phyloP scores from a whole-genome alignment of 768 basidiomycete genomes.

The Pisolithus orientalis region DNA sequence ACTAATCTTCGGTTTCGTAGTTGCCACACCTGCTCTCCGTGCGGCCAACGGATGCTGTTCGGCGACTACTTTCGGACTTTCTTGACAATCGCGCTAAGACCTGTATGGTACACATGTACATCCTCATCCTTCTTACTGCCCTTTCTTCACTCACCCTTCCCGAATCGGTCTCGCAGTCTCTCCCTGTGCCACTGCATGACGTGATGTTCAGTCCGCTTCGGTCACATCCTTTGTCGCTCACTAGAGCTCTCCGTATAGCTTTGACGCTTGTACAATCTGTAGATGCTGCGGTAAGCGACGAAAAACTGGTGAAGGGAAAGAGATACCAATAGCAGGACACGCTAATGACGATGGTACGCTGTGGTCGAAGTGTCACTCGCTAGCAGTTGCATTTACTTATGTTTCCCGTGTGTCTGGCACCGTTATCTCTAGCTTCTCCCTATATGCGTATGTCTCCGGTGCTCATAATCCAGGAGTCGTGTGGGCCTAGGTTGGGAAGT shows the following conservation, averaged over 20 bases:
- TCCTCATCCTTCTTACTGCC: slow-evolving; percentile 38
- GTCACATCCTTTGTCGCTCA: slow-evolving; percentile 44
- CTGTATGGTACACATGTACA: slow-evolving; percentile 50
- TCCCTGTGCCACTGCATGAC: slow-evolving; percentile 35
- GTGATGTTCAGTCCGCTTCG: slow-evolving; percentile 19
- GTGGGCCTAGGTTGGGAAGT: slow-evolving; percentile 23
- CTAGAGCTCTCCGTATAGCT: slow-evolving; percentile 44
- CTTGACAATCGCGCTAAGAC: slow-evolving; percentile 69
- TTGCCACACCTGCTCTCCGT: slow-evolving; percentile 2
- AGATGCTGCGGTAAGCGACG: slow-evolving; percentile 6
- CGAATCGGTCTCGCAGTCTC: slow-evolving; percentile 14
- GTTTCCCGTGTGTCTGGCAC: slow-evolving; percentile 37
- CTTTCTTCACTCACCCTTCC: slow-evolving; percentile 25
- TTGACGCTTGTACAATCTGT: slow-evolving; percentile 40
- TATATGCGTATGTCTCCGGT: slow-evolving; percentile 24
- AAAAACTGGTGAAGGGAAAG: slow-evolving; percentile 4
- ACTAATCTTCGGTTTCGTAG: slow-evolving; percentile 13
- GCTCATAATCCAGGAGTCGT: slow-evolving; percentile 15
- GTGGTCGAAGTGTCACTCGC: background rate
- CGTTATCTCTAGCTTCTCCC: slow-evolving; percentile 52
- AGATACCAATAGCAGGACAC: too few relatives aligned
- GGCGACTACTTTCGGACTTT: slow-evolving; percentile 44
- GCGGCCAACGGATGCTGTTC: slow-evolving; percentile 2
- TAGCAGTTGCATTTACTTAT: slow-evolving; percentile 40
- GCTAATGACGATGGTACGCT: background rate